A percentile compares a stretch with the other conserved stretches of the same genome.
Conservation (phyloP, 2,329 filamentous ascomycete species). For the Paecilomyces sp. region DNA sequence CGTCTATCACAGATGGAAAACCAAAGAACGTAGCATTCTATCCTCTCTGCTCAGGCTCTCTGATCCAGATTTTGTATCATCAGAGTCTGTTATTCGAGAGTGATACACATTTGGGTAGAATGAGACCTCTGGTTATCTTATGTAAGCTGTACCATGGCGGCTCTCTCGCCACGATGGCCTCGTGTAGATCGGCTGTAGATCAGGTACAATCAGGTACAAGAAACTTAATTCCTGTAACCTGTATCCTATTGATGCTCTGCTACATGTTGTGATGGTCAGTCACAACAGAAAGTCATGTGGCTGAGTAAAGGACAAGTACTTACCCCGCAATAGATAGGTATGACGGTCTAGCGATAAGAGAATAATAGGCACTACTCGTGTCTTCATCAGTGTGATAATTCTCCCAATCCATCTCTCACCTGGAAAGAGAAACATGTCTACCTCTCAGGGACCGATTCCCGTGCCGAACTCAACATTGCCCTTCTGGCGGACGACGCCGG, state of each 20-base stretch:
- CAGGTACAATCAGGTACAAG: neutral
- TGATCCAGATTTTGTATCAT: neutral
- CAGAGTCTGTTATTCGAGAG: neutral
- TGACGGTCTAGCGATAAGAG: neutral
- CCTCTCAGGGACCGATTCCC: neutral
- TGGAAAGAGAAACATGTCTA: neutral
- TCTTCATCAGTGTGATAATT: neutral
- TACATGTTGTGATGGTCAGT: neutral
- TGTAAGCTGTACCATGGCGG: neutral
- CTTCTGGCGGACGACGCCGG: slow-evolving; percentile 39
- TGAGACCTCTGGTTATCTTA: too few species aligned
- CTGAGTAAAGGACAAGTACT: neutral
- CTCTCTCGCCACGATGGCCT: neutral
- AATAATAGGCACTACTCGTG: neutral
- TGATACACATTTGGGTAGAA: neutral
- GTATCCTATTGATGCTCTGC: too few species aligned
- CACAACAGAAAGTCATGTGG: too few species aligned
- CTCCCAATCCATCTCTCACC: too few species aligned
- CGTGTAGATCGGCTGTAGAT: neutral
- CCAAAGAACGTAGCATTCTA: neutral
- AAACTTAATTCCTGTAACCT: neutral
- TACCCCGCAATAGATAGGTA: neutral
- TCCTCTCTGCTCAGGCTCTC: neutral
- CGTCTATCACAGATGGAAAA: neutral
- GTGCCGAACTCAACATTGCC: slow-evolving; percentile 6